phyloP scores from a whole-genome alignment of 1,284 basidiomycete genomes.

The Ustilago loliicola region DNA sequence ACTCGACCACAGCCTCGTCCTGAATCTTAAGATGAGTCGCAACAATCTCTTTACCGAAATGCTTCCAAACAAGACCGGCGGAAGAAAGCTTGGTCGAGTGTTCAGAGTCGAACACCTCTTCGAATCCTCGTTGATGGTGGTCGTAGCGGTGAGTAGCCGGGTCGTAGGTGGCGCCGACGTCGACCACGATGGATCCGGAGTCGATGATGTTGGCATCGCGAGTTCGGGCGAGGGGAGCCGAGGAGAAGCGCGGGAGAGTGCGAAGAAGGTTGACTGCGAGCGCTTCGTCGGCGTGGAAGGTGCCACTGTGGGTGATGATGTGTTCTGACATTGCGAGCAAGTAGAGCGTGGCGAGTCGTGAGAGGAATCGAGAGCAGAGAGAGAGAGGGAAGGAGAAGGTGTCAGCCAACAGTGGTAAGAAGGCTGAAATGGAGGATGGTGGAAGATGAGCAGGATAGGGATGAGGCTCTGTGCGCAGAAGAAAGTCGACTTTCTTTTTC shows the following conservation, averaged over 20 bases:
- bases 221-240: conserved; percentile 72
- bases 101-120: conserved; percentile 87
- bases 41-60: conserved; percentile 92
- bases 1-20: conserved; percentile 78
- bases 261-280: conserved; percentile 91
- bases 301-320: conserved; percentile 85
- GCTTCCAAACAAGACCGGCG: conserved; percentile 84
- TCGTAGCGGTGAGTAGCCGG: conserved; percentile 84
- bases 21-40: conserved; percentile 76
- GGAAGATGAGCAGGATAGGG: not conserved
- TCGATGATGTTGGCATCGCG: conserved; percentile 85
- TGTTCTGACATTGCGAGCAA: conserved; percentile 42
- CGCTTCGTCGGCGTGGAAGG: conserved; percentile 96
- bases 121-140: conserved; percentile 95
- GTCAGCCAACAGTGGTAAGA: not conserved
- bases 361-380: not conserved
- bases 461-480: conserved; percentile 8
- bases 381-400: not conserved
- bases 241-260: conserved; percentile 81
- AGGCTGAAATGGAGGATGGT: conserved; percentile 6
- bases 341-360: not conserved
- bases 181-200: conserved; percentile 93
- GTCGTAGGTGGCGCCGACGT: conserved; percentile 95
- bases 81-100: conserved; percentile 87
- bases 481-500: too few relatives aligned